Evolutionary conservation across 2,329 filamentous ascomycete genomes (phyloP).

Genomic region (Neoscytalidium dimidiatum): DNA sequence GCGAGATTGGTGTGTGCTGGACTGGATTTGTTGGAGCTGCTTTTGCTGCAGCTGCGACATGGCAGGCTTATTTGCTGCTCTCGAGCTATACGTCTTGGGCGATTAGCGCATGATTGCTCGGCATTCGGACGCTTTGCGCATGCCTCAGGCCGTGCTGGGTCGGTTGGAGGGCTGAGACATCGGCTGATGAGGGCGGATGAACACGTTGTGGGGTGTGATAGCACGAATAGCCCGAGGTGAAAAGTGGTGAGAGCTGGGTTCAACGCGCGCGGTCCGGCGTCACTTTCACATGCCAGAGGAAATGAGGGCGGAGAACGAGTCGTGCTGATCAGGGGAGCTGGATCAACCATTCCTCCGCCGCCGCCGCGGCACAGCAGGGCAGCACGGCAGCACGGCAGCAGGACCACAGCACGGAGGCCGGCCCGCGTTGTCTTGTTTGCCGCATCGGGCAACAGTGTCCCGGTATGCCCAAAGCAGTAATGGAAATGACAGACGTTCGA

Average conservation of each 20-base stretch:
- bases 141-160: conserved; percentile 13
- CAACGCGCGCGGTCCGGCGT: conserved; percentile 11
- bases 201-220: conserved; percentile 15
- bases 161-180: conserved; percentile 10
- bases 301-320: not conserved
- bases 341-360: conserved; percentile 1
- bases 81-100: not conserved
- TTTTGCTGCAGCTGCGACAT: conserved; percentile 12
- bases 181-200: not conserved
- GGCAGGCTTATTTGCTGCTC: not conserved
- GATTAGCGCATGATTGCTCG: conserved; percentile 16
- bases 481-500: conserved; percentile 5
- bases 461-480: conserved; percentile 4
- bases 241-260: conserved; percentile 9
- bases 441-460: conserved; percentile 2
- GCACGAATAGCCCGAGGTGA: conserved; percentile 1
- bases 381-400: too few relatives aligned
- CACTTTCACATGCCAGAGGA: conserved; percentile 19
- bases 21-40: not conserved
- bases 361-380: too few relatives aligned
- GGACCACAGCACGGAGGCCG: too few relatives aligned
- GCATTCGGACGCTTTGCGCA: not conserved
- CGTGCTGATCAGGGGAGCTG: not conserved
- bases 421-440: not conserved
- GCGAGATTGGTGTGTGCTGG: not conserved